phyloP scores from a whole-genome alignment of 2,329 filamentous ascomycete species.

The Verticillium alfalfae region DNA sequence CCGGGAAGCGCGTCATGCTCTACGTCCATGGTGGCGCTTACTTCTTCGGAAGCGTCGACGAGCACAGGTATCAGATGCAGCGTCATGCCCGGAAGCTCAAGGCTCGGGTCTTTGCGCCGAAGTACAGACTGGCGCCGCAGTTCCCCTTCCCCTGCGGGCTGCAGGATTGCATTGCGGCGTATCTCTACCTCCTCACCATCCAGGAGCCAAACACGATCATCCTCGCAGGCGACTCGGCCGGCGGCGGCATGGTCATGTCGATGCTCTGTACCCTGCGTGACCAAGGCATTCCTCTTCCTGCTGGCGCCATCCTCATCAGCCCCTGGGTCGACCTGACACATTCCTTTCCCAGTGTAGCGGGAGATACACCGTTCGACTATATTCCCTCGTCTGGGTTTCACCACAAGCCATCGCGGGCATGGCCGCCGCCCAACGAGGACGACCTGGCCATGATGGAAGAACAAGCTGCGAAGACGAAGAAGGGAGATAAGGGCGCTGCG shows the following conservation, averaged over 20 bases:
- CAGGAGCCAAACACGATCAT: conserved; percentile 80
- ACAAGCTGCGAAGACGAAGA: conserved; percentile 37
- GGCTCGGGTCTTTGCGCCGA: conserved; percentile 79
- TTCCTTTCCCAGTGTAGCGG: conserved; percentile 85
- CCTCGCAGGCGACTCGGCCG: conserved; percentile 87
- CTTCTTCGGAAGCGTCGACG: conserved; percentile 92
- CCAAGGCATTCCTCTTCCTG: conserved; percentile 75
- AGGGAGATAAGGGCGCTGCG: conserved; percentile 13
- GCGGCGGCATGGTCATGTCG: conserved; percentile 81
- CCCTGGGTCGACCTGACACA: conserved; percentile 96
- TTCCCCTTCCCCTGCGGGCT: conserved; percentile 94
- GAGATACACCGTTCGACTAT: conserved; percentile 72
- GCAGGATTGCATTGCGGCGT: conserved; percentile 83
- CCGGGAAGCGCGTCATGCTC: conserved; percentile 74
- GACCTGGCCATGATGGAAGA: conserved; percentile 55
- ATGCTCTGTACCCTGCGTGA: conserved; percentile 79
- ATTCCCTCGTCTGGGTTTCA: conserved; percentile 85
- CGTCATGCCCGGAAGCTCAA: conserved; percentile 91
- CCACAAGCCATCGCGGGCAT: conserved; percentile 82
- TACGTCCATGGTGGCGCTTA: conserved; percentile 94
- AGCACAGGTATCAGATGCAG: conserved; percentile 98
- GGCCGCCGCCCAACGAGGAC: conserved; percentile 84
- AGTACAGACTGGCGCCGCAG: conserved; percentile 84
- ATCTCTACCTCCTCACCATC: conserved; percentile 71
- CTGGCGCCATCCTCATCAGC: conserved; percentile 84